A percentile compares a stretch with the other conserved stretches of the same genome.
Conservation (phyloP, 208 protist genomes). For the Jaenimonas drosophilae region DNA sequence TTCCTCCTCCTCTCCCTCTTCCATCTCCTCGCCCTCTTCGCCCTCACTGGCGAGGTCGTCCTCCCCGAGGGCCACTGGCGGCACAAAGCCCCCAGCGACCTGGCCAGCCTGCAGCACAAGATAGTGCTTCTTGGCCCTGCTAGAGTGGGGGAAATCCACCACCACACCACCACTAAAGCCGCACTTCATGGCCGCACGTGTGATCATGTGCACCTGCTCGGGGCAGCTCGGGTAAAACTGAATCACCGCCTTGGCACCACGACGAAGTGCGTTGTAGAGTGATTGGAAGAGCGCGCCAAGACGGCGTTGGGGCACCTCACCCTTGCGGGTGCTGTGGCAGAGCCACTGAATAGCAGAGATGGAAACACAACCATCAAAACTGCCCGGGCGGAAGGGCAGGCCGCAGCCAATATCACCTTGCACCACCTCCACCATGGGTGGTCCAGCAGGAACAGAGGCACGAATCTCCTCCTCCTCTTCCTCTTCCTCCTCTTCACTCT, state of each 20-base stretch:
- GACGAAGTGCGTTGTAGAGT: conserved; percentile 93
- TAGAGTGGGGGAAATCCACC: conserved; percentile 97
- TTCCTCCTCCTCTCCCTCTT: conserved; percentile 10
- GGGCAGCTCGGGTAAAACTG: conserved; percentile 97
- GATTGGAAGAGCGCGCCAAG: conserved; percentile 94
- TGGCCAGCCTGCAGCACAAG: conserved; percentile 87
- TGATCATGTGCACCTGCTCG: conserved; percentile 96
- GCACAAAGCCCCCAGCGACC: conserved; percentile 56
- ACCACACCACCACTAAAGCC: conserved; percentile 98
- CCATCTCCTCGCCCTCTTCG: conserved; percentile 20
- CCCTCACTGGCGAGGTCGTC: conserved; percentile 28
- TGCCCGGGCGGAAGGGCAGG: conserved; percentile 93
- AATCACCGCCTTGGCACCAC: conserved; percentile 91
- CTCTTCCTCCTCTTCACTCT: conserved; percentile 27
- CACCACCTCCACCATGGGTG: conserved; percentile 80
- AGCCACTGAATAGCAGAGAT: conserved; percentile 99
- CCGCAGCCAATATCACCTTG: conserved; percentile 94
- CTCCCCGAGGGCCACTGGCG: conserved; percentile 23
- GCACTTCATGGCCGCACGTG: conserved; percentile 91
- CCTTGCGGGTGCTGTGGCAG: conserved; percentile 94
- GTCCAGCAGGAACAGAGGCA: conserved; percentile 4
- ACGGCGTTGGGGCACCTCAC: conserved; percentile 90
- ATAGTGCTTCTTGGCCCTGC: conserved; percentile 97
- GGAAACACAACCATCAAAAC: conserved; percentile 97
- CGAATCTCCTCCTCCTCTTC: conserved; percentile 8